Evolutionary conservation across 305 asterid genomes (phyloP).

Genomic region (Fraxinus latifolia): DNA sequence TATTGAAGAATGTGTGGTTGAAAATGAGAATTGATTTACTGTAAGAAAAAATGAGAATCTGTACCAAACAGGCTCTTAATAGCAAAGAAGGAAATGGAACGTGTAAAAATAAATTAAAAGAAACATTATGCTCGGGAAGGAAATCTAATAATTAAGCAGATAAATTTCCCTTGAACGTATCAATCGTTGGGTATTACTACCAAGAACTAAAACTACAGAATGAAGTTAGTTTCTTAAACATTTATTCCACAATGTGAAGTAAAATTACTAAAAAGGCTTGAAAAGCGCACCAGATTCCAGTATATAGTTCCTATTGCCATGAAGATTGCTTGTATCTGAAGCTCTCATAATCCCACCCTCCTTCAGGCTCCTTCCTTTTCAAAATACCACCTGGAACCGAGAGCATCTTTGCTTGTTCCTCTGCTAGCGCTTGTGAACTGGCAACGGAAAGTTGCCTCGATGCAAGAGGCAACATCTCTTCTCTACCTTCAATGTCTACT

Average conservation of each 20-base stretch:
- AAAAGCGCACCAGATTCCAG: not conserved
- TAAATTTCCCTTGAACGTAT: not conserved
- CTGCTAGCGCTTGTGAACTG: conserved; percentile 36
- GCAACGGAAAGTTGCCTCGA: conserved; percentile 35
- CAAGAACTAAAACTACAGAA: not conserved
- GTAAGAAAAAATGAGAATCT: no score
- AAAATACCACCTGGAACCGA: conserved; percentile 38
- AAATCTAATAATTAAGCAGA: not conserved
- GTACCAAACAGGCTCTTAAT: no score
- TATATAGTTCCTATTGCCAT: conserved; percentile 39
- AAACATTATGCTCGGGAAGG: not conserved
- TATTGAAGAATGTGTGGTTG: no score
- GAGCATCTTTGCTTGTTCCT: conserved; percentile 43
- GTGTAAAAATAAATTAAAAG: not conserved
- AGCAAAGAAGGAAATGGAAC: not conserved
- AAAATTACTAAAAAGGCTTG: conserved; percentile 31
- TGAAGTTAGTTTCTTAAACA: not conserved
- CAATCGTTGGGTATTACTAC: not conserved
- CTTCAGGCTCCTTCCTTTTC: conserved; percentile 61
- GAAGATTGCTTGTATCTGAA: conserved; percentile 53
- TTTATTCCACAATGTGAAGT: not conserved
- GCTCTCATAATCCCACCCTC: conserved; percentile 48
- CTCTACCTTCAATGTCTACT: conserved; percentile 41
- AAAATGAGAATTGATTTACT: no score
- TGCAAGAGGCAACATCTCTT: conserved; percentile 28